Conservation (phyloP, 1,284 basidiomycete species). For the Pholiota adiposa region DNA sequence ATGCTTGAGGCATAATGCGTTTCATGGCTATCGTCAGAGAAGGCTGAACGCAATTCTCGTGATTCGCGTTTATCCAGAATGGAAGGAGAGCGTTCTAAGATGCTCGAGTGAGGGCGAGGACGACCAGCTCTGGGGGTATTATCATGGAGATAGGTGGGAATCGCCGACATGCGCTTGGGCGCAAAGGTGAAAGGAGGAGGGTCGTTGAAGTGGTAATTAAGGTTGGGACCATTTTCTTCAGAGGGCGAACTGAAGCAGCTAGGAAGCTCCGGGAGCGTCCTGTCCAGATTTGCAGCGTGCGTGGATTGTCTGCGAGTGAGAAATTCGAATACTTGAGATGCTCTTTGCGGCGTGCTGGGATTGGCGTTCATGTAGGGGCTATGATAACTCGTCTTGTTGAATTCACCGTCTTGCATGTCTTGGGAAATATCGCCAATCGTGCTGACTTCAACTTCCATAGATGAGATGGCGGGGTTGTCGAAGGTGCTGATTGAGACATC, state of each 20-base stretch:
- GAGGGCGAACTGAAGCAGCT: conserved; percentile 40
- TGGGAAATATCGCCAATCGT: conserved; percentile 43
- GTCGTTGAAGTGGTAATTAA: conserved; percentile 34
- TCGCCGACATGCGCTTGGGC: conserved; percentile 18
- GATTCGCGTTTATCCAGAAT: conserved; percentile 1
- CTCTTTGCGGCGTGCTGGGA: conserved; percentile 59
- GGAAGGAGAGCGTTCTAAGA: conserved; percentile 16
- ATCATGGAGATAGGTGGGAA: conserved; percentile 17
- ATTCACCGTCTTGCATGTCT: conserved; percentile 22
- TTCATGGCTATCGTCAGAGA: conserved; percentile 28
- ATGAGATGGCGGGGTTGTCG: conserved; percentile 62
- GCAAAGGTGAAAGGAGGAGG: conserved; percentile 31
- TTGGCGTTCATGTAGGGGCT: conserved; percentile 36
- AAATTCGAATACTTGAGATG: conserved; percentile 72
- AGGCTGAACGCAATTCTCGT: conserved; percentile 20
- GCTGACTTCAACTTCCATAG: conserved; percentile 74
- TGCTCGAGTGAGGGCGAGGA: conserved; percentile 12
- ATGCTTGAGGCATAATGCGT: conserved; percentile 9
- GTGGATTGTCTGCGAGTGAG: conserved; percentile 48
- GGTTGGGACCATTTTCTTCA: conserved; percentile 28
- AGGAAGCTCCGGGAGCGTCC: conserved; percentile 40
- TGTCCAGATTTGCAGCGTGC: conserved; percentile 35
- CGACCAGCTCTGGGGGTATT: conserved; percentile 17
- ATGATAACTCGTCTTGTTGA: conserved; percentile 18
- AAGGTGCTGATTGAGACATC: conserved; percentile 45